phyloP scores from a whole-genome alignment of 2,329 filamentous ascomycete species.

The Penicillium polonicum region DNA sequence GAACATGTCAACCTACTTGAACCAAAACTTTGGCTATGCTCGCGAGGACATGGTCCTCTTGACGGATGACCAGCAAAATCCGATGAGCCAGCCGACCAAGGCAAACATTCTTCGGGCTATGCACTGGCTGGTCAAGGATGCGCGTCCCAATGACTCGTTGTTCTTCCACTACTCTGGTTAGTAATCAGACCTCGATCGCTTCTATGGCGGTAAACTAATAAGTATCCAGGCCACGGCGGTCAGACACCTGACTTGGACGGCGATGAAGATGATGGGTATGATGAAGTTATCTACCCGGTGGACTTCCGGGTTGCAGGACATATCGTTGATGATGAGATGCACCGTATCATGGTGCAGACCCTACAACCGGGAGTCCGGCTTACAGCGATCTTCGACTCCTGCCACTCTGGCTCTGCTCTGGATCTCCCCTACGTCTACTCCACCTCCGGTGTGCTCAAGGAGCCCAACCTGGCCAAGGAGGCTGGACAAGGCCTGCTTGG shows the following conservation, averaged over 20 bases:
- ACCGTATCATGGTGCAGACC: conserved; percentile 71
- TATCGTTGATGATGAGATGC: conserved; percentile 77
- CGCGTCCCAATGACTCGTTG: conserved; percentile 84
- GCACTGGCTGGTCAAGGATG: conserved; percentile 97
- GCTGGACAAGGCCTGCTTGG: conserved; percentile 63
- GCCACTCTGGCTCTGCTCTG: conserved; percentile 65
- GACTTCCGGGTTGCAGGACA: conserved; percentile 69
- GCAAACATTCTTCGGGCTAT: conserved; percentile 92
- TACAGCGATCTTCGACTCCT: conserved; percentile 68
- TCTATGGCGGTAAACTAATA: conserved; percentile 10
- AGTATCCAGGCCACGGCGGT: conserved; percentile 64
- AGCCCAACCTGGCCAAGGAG: conserved; percentile 67
- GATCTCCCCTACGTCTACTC: conserved; percentile 68
- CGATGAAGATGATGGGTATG: conserved; percentile 74
- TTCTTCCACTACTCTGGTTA: conserved; percentile 96
- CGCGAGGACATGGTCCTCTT: conserved; percentile 95
- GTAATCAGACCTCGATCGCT: conserved; percentile 25
- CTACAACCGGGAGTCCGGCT: conserved; percentile 78
- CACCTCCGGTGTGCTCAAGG: conserved; percentile 66
- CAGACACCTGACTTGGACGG: conserved; percentile 72
- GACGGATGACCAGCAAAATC: conserved; percentile 95
- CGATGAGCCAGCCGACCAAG: conserved; percentile 95
- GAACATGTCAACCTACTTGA: conserved; percentile 91
- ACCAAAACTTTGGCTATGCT: conserved; percentile 86
- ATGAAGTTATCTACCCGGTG: conserved; percentile 77